Evolutionary conservation across 169 alveolate species (phyloP), one percentile per base, ranked within the genome.

Genomic region (Plasmodium fragile): DNA sequence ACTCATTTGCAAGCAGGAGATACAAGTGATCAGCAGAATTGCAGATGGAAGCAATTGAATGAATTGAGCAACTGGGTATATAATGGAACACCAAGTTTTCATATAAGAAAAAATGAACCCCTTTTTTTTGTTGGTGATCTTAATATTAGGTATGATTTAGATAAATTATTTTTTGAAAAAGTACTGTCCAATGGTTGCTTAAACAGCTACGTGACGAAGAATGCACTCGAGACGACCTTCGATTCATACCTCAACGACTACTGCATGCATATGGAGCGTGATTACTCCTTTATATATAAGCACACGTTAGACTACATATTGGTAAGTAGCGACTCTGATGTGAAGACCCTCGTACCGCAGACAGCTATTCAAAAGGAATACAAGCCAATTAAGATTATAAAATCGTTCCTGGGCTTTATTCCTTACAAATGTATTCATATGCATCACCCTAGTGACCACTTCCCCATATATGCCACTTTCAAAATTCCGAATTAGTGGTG

Each of bases 1-100:
- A 97, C 98, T 39, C 98, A 97, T 81, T 77, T 97, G 84, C 98
- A 97, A 82, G 93, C 98, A 10, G 96, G 95, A 11, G 95, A 92
- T 22, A 92, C 59, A 10, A 84, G 82, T 11, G 53, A 32, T 1
- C 81, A 93, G 41, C 95, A 95, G 72, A 80, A 83, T 11, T 79
- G 92, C 11, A 95, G 98, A 65, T 72, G 79, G 70, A 82, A 82
- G 32, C 98, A 97, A 52, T 41, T 92, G 28, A 71, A 71, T 18
- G 98, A 97, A 70, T 82, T 97, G 81, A 85, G 95, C 25, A 92
- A 92, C 8, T 97, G 98, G 98, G 83, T 96, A 13, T 92, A 93
- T 49, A 53, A 92, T 3, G 96, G 96, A 0, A 30, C 70, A 8
- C 94, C 94, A 18, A 55, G 93, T 94, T 80, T 81, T 32, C 39